Evolutionary conservation across 805 yeast species (phyloP).

Genomic region (Maudiozyma serrabonitensis): DNA sequence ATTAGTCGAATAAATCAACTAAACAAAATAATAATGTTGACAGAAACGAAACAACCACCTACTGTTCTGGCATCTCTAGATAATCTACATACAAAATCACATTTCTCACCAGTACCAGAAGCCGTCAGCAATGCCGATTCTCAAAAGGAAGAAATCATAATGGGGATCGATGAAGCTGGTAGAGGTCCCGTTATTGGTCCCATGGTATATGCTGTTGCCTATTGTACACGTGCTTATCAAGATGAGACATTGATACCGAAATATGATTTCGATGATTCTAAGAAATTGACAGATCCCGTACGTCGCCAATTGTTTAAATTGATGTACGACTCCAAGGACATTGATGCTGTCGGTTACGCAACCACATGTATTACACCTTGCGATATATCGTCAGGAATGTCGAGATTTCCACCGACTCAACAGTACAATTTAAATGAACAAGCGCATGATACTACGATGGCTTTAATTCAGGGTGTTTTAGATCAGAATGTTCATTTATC

Average conservation of each 20-base stretch:
- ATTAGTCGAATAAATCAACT: too few species aligned
- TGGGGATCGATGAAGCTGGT: conserved; percentile 98
- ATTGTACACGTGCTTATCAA: conserved; percentile 49
- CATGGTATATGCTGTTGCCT: conserved; percentile 91
- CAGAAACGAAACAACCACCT: conserved; percentile 19
- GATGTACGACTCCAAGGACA: conserved; percentile 43
- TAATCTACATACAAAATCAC: conserved; percentile 35
- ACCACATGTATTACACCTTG: conserved; percentile 76
- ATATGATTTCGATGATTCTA: conserved; percentile 89
- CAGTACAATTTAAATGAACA: conserved; percentile 76
- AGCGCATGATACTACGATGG: conserved; percentile 91
- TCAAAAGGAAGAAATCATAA: conserved; percentile 34
- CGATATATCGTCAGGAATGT: conserved; percentile 86
- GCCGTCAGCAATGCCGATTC: conserved; percentile 17
- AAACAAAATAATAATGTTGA: not conserved
- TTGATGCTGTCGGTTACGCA: conserved; percentile 71
- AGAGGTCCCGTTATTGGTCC: conserved; percentile 97
- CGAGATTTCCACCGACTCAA: conserved; percentile 44
- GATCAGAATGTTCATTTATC: conserved; percentile 51
- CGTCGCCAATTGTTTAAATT: conserved; percentile 52
- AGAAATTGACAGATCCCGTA: conserved; percentile 63
- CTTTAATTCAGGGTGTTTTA: conserved; percentile 55
- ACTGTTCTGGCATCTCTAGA: conserved; percentile 17
- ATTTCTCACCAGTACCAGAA: conserved; percentile 41
- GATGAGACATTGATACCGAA: conserved; percentile 37